Evolutionary conservation across 2,329 filamentous ascomycete species (phyloP).

Genomic region (Tolypocladium ovalisporum): DNA sequence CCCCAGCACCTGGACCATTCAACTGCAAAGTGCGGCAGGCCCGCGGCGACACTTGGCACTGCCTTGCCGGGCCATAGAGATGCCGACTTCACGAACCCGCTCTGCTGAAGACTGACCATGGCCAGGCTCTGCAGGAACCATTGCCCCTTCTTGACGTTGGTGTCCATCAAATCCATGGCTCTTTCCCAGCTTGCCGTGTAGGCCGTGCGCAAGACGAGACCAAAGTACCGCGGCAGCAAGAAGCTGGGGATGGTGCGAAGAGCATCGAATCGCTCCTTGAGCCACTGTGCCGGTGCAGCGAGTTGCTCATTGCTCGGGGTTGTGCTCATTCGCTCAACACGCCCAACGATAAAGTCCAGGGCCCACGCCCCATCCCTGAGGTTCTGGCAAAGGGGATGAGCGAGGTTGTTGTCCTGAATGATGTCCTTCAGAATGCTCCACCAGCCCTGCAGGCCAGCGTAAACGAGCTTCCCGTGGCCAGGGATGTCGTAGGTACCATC

Average conservation of each 20-base stretch:
- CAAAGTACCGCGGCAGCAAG: constrained; percentile 86
- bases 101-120: constrained; percentile 87
- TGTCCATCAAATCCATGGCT: constrained; percentile 67
- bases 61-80: constrained; percentile 79
- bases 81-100: constrained; percentile 78
- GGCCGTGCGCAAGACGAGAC: constrained; percentile 74
- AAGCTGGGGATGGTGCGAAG: constrained; percentile 80
- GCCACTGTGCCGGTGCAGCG: constrained; percentile 59
- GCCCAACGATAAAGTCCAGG: constrained; percentile 72
- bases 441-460: constrained; percentile 97
- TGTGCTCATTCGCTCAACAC: constrained; percentile 62
- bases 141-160: constrained; percentile 69
- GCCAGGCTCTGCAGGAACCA: constrained; percentile 81
- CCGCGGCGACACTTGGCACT: constrained; percentile 82
- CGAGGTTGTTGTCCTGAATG: constrained; percentile 80
- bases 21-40: constrained; percentile 84
- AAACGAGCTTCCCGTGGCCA: constrained; percentile 72
- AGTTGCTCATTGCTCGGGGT: constrained; percentile 53
- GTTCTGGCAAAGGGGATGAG: constrained; percentile 87
- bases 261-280: constrained; percentile 75
- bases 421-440: constrained; percentile 85
- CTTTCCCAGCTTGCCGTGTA: constrained; percentile 76
- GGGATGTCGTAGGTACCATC: constrained; percentile 90
- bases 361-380: constrained; percentile 87
- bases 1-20: constrained; percentile 97